These are phyloP conservation scores for Camellia sinensis DNA, from an alignment of 148 eudicot species.

Conservation along the genomic window DNA sequence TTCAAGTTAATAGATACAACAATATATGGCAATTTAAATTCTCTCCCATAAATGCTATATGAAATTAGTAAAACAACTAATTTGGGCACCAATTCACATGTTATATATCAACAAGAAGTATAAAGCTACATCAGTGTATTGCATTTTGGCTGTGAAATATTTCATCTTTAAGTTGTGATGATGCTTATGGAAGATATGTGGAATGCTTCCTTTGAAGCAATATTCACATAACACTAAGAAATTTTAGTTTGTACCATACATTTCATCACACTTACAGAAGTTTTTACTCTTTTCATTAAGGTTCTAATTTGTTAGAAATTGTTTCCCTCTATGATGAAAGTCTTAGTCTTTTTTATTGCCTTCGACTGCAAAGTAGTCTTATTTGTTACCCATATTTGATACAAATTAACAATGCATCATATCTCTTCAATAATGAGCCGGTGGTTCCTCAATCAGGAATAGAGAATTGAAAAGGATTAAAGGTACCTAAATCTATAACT, in stretches of 20 bases:
- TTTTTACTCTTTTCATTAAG: neutral
- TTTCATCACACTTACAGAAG: neutral
- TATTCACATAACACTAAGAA: neutral
- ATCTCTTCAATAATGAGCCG: neutral
- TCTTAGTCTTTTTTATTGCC: neutral
- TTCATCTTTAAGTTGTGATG: too few relatives aligned
- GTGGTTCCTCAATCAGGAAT: slow-evolving; percentile 1
- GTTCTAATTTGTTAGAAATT: neutral
- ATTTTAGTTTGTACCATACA: neutral
- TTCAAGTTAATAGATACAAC: neutral
- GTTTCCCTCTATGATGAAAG: neutral
- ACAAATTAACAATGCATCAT: neutral
- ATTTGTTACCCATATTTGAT: neutral
- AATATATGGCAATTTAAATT: neutral
- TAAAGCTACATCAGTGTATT: neutral
- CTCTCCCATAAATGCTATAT: neutral
- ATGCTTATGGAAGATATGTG: neutral
- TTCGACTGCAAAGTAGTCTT: neutral
- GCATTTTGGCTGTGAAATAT: too few relatives aligned
- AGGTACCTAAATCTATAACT: neutral
- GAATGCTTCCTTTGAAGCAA: neutral
- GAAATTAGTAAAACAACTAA: neutral
- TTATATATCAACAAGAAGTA: neutral
- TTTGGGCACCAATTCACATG: neutral
- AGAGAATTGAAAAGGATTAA: neutral